Evolutionary conservation across 257 asterid genomes (phyloP).

Genomic region (Forsythia viridissima): DNA sequence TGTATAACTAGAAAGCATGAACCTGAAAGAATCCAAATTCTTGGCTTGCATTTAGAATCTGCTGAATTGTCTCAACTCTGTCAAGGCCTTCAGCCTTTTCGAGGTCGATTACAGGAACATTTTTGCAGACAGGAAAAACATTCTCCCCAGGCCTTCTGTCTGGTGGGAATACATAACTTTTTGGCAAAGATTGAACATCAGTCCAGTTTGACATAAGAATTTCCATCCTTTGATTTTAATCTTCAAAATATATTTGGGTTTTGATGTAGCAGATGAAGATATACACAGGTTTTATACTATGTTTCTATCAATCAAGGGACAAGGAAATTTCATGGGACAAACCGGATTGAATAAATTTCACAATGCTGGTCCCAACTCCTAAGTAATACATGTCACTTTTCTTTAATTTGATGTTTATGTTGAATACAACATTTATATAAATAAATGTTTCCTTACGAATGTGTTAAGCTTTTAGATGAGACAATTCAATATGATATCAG

Average conservation of each 20-base stretch:
- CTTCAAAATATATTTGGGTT: not conserved
- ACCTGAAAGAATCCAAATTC: conserved; percentile 71
- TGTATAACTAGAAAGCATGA: not conserved
- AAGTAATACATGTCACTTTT: not conserved
- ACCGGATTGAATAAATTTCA: not conserved
- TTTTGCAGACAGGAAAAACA: conserved; percentile 30
- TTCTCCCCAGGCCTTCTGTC: conserved; percentile 52
- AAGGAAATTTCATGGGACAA: not conserved
- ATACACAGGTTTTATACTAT: not conserved
- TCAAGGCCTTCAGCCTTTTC: conserved; percentile 7
- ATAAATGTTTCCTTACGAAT: no score
- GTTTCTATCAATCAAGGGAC: not conserved
- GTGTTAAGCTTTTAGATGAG: not conserved
- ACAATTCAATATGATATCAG: no score
- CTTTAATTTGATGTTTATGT: not conserved
- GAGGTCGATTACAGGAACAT: conserved; percentile 51
- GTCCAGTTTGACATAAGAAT: conserved; percentile 53
- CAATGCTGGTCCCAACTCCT: not conserved
- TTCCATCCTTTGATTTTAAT: conserved; percentile 31
- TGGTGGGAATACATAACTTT: conserved; percentile 49
- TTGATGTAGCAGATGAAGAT: not conserved
- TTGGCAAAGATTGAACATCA: conserved; percentile 41
- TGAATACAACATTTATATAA: not conserved
- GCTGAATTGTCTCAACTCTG: conserved; percentile 29
- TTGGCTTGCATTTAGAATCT: conserved; percentile 46